Conservation (phyloP, 2,329 filamentous ascomycete genomes). For the Trichoderma afroharzianum region DNA sequence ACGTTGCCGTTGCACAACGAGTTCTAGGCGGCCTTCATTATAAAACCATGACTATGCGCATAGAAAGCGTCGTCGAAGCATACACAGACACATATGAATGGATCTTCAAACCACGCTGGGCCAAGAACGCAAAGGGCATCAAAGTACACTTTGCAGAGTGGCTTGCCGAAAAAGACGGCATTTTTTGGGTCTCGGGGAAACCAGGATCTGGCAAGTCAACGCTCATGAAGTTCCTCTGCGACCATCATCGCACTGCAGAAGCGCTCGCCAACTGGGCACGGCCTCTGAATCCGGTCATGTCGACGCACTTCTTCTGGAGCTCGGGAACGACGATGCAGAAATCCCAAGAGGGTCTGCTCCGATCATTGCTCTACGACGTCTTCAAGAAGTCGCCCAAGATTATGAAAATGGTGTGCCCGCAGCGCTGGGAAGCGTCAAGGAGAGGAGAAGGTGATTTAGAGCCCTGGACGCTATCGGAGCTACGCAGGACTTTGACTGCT, state of each 20-base stretch:
- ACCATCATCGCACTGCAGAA: conserved; percentile 19
- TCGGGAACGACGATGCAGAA: conserved; percentile 31
- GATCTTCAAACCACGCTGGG: background rate
- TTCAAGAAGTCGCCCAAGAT: conserved; percentile 19
- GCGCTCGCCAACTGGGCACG: conserved; percentile 30
- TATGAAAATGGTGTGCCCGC: background rate
- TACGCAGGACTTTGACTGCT: background rate
- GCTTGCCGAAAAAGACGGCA: conserved; percentile 23
- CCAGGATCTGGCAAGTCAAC: conserved; percentile 42
- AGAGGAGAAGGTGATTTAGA: background rate
- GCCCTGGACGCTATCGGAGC: background rate
- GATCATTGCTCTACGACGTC: conserved; percentile 31
- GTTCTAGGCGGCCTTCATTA: background rate
- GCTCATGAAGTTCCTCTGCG: conserved; percentile 36
- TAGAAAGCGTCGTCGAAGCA: background rate
- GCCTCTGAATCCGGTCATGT: conserved; percentile 21
- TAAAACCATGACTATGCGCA: background rate
- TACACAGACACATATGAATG: background rate
- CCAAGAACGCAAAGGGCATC: background rate
- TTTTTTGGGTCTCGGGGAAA: conserved; percentile 38
- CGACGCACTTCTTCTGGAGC: conserved; percentile 36
- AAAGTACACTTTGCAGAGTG: conserved; percentile 22
- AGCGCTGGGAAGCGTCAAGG: background rate
- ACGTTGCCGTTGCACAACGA: background rate
- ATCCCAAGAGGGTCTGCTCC: conserved; percentile 33